Evolutionary conservation across 441 rosid genomes (phyloP), one percentile per base, ranked within the genome.

Genomic region (Gossypium aridum): DNA sequence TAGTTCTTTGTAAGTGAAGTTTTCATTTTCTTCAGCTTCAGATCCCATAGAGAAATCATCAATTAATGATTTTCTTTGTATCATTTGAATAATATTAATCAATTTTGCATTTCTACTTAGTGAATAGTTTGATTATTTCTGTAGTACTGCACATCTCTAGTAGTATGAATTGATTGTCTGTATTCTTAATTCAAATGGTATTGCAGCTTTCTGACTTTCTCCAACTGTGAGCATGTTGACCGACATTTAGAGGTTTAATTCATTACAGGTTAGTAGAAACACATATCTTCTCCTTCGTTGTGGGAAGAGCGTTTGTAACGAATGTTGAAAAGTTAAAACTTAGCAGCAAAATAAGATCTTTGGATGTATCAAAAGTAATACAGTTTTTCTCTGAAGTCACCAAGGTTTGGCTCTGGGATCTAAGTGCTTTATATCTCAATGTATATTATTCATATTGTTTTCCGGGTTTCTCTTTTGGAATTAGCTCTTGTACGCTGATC

Each of bases 301-400:
- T 97, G 83, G 99, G 99, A 88, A 88, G 99, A 90, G 99, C 99
- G 57, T 97, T 94, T 91, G 99, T 94, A 76, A 88, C 97, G 55
- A 98, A 92, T 84, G 83, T 94, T 64, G 99, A 91, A 83, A 97
- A 97, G 91, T 88, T 97, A 86, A 97, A 94, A 83, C 88, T 97
- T 75, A 81, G 92, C 87, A 90, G 91, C 91, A 92, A 91, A 90
- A 85, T 88, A 76, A 90, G 94, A 84, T 86, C 97, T 76, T 77
- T 97, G 92, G 89, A 89, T 87, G 88, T 85, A 78, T 82, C 69
- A 61, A 86, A 84, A 81, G 83, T 94, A 75, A 79, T 94, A 76
- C 85, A 75, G 80, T 97, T 87, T 81, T 94, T 97, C 85, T 86
- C 95, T 34, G 95, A 94, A 83, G 89, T 87, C 77, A 80, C 87